Evolutionary conservation across 2,329 filamentous ascomycete species (phyloP), one percentile per base, ranked within the genome.

Genomic region (Fusarium tupiense): DNA sequence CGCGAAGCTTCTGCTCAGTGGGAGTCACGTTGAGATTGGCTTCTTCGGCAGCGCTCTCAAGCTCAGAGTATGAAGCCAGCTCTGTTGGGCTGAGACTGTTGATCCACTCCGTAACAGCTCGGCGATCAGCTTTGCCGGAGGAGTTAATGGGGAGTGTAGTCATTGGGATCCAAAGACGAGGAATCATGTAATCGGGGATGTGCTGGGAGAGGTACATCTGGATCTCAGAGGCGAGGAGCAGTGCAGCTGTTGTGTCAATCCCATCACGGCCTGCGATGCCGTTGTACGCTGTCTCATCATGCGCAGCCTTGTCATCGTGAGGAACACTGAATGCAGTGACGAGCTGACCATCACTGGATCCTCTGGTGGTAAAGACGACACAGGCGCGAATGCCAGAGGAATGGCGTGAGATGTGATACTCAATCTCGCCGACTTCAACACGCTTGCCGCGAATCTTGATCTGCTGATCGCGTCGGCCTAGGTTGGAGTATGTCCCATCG

Each of bases 361-460:
- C 40, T 10, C 31, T 49, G 10, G 41, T 33, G 0, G 52, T 59
- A 3, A 59, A 63, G 6, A 59, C 26, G 1, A 63, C 35, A 12
- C 54, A 57, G 24, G 47, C 63, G 6, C 56, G 56, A 22, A 59
- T 49, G 17, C 56, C 56, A 0, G 41, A 59, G 2, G 56, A 19
- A 14, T 59, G 56, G 1, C 41, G 56, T 1, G 56, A 59, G 13
- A 59, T 59, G 31, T 59, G 56, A 37, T 65, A 65, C 38, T 65
- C 63, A 17, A 63, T 63, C 24, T 58, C 52, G 1, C 61, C 61
- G 24, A 59, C 40, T 29, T 63, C 61, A 20, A 63, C 40, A 31
- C 61, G 43, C 16, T 63, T 57, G 16, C 61, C 61, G 3, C 61
- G 52, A 20, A 63, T 59, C 24, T 63, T 63, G 41, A 63, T 58